Conservation (phyloP, 1,139 yeast genomes). For the Candida frijolesensis region DNA sequence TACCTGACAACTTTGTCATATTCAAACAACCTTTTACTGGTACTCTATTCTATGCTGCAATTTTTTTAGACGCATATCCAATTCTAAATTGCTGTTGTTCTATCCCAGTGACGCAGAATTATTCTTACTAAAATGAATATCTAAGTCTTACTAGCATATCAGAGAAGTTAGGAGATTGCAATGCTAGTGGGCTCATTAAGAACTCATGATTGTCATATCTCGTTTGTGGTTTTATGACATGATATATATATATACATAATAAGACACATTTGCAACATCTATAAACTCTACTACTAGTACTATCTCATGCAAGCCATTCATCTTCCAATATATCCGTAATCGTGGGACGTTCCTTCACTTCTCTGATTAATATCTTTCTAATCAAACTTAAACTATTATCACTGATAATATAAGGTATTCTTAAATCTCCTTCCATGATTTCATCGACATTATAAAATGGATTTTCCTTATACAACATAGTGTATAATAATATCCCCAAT, state of each 20-base stretch:
- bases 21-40: too few species aligned
- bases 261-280: background rate
- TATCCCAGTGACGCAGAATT: too few species aligned
- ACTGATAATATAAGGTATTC: slow-evolving; percentile 65
- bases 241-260: background rate
- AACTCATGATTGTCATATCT: background rate
- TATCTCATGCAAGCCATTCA: slow-evolving; percentile 56
- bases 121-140: too few species aligned
- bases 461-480: slow-evolving; percentile 89
- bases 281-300: background rate
- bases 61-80: too few species aligned
- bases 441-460: slow-evolving; percentile 96
- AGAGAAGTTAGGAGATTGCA: too few species aligned
- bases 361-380: slow-evolving; percentile 63
- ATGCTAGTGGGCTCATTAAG: too few species aligned
- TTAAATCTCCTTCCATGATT: slow-evolving; percentile 84
- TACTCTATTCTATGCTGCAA: too few species aligned
- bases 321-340: slow-evolving; percentile 70
- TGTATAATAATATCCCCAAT: slow-evolving; percentile 83
- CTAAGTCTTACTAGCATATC: too few species aligned
- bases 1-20: too few species aligned
- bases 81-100: too few species aligned
- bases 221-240: background rate
- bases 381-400: slow-evolving; percentile 63
- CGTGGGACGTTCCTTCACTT: slow-evolving; percentile 65